Evolutionary conservation across 176 grass and related monocot species (phyloP).

Genomic region (Oryza australiensis): DNA sequence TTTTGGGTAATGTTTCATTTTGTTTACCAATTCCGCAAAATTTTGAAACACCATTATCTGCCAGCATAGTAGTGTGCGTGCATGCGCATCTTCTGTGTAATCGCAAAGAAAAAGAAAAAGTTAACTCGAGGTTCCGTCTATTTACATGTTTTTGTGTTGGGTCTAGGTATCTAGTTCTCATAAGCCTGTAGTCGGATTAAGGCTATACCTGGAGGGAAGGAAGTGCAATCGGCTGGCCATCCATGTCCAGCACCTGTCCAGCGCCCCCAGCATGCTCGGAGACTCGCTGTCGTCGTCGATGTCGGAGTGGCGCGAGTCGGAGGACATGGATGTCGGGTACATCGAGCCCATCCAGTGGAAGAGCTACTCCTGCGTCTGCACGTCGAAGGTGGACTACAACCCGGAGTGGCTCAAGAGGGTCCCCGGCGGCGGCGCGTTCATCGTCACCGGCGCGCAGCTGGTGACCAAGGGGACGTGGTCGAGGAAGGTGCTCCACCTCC

Average conservation of each 20-base stretch:
- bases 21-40: neutral
- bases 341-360: constrained; percentile 91
- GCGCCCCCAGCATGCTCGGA: constrained; percentile 87
- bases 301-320: constrained; percentile 74
- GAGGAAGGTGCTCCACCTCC: constrained; percentile 79
- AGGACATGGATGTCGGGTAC: constrained; percentile 63
- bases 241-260: constrained; percentile 96
- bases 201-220: constrained; percentile 84
- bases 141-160: constrained; percentile 3
- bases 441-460: constrained; percentile 91
- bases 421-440: constrained; percentile 61
- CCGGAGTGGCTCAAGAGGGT: constrained; percentile 66
- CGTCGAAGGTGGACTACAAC: constrained; percentile 55
- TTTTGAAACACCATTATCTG: neutral
- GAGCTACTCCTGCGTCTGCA: constrained; percentile 79
- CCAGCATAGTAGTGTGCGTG: too few species aligned
- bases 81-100: too few species aligned
- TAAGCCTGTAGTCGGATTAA: constrained; percentile 72
- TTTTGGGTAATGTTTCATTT: neutral
- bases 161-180: constrained; percentile 71
- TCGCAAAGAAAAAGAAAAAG: too few species aligned
- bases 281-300: constrained; percentile 36
- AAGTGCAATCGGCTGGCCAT: constrained; percentile 94
- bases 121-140: neutral
- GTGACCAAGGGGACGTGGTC: constrained; percentile 85